These are phyloP conservation scores for Hypoxylon sp. DNA, from an alignment of 2,329 filamentous ascomycete species.

Conservation along the genomic window DNA sequence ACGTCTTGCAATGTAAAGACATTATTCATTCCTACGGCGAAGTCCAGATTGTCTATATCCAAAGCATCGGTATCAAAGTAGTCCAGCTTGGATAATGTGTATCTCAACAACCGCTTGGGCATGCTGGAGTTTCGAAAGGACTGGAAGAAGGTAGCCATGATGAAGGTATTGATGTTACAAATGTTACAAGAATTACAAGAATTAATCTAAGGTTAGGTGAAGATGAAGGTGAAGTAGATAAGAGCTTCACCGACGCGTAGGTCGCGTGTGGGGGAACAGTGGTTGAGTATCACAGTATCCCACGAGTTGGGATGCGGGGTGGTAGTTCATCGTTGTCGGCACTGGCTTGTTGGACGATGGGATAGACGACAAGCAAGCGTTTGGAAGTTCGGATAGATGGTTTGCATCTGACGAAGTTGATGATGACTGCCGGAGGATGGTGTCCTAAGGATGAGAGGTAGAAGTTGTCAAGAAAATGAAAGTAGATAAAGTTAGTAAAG, in stretches of 20 bases:
- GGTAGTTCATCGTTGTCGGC: constrained; percentile 45
- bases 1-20: constrained; percentile 89
- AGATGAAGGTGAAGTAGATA: constrained; percentile 1
- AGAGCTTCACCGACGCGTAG: constrained; percentile 37
- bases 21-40: constrained; percentile 82
- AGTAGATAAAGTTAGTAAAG: constrained; percentile 2
- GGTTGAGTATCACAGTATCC: constrained; percentile 44
- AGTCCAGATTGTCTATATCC: constrained; percentile 85
- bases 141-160: constrained; percentile 78
- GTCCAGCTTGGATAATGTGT: constrained; percentile 83
- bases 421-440: constrained; percentile 9
- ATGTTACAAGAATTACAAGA: too few relatives aligned
- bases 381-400: constrained; percentile 13
- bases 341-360: constrained; percentile 22
- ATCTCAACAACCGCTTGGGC: constrained; percentile 88
- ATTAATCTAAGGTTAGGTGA: constrained; percentile 6
- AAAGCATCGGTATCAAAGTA: constrained; percentile 87
- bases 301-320: constrained; percentile 44
- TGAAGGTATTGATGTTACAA: constrained; percentile 12
- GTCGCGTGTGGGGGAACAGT: constrained; percentile 39
- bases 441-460: constrained; percentile 19
- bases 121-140: constrained; percentile 74
- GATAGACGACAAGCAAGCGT: neutral
- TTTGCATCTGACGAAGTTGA: constrained; percentile 10
- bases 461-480: neutral